Conservation (phyloP, 148 eudicot species). For the Heliosperma pusillum region DNA sequence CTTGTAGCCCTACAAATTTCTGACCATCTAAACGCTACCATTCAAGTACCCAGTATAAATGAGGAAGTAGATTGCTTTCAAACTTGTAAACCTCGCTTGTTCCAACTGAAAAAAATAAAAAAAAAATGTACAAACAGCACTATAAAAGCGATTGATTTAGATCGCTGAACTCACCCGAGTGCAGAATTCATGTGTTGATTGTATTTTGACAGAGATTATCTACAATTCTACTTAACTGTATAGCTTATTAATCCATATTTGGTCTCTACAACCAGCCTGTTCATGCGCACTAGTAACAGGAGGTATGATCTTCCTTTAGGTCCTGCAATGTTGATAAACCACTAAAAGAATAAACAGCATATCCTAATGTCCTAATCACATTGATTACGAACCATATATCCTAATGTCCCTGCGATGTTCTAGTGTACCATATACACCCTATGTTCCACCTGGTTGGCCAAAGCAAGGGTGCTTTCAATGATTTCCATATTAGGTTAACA, state of each 20-base stretch:
- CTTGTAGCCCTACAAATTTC: too few relatives aligned
- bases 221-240: slow-evolving; percentile 30
- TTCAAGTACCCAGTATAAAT: too few relatives aligned
- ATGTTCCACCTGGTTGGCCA: too few relatives aligned
- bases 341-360: not conserved
- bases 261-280: slow-evolving; percentile 58
- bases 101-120: not conserved
- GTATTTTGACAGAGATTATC: not conserved
- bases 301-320: slow-evolving; percentile 67
- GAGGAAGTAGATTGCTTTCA: too few relatives aligned
- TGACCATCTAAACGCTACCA: too few relatives aligned
- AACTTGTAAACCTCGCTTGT: not conserved
- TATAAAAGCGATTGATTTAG: not conserved
- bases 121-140: not conserved
- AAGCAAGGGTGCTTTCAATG: too few relatives aligned
- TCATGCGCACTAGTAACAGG: slow-evolving; percentile 66
- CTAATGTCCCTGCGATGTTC: too few relatives aligned
- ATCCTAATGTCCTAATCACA: not conserved
- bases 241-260: slow-evolving; percentile 55
- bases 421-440: too few relatives aligned
- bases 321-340: slow-evolving; percentile 45
- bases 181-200: not conserved
- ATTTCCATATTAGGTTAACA: too few relatives aligned
- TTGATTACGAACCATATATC: not conserved
- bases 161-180: not conserved